phyloP scores from a whole-genome alignment of 768 basidiomycete genomes.

The Boletus vinaceobasis region DNA sequence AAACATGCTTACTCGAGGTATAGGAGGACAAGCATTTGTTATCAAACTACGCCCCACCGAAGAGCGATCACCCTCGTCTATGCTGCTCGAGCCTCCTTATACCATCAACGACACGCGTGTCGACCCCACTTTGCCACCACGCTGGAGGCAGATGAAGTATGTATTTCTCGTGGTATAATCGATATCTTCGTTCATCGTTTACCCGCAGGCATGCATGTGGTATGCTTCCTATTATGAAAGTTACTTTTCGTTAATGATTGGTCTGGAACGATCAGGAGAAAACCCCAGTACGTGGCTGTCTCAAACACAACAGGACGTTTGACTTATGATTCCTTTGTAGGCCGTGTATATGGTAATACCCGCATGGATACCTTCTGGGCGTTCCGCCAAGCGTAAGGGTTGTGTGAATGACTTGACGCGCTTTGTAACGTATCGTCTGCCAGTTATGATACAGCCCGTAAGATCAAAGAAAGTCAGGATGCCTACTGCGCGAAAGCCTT shows the following conservation, averaged over 20 bases:
- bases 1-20: background rate
- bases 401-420: background rate
- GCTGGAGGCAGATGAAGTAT: constrained; percentile 84
- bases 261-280: constrained; percentile 35
- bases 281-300: constrained; percentile 39
- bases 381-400: constrained; percentile 47
- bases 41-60: constrained; percentile 78
- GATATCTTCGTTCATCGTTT: constrained; percentile 2
- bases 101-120: constrained; percentile 47
- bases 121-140: constrained; percentile 40
- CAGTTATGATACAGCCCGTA: constrained; percentile 51
- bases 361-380: constrained; percentile 50
- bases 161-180: constrained; percentile 12
- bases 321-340: constrained; percentile 10
- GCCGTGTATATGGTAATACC: constrained; percentile 30
- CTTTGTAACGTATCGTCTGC: background rate
- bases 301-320: background rate
- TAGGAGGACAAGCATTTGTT: constrained; percentile 86
- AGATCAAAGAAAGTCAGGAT: constrained; percentile 55
- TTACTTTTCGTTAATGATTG: background rate
- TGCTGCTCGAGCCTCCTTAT: constrained; percentile 82
- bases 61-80: constrained; percentile 73
- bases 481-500: constrained; percentile 46
- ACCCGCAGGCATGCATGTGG: constrained; percentile 58
- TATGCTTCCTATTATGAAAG: constrained; percentile 8